phyloP scores from a whole-genome alignment of 805 yeast species.

The Saturnispora besseyi region DNA sequence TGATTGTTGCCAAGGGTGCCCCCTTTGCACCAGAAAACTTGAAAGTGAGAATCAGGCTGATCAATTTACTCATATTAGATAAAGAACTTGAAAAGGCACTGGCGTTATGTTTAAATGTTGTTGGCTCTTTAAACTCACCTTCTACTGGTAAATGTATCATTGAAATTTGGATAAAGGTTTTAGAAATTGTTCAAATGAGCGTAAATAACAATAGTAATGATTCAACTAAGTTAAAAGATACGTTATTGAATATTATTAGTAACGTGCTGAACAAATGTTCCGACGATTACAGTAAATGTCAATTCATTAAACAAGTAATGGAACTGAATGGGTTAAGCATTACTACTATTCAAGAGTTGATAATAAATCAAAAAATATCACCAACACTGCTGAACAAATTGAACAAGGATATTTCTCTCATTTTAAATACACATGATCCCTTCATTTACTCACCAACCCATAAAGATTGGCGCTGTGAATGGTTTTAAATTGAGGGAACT shows the following conservation, averaged over 20 bases:
- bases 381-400: not conserved
- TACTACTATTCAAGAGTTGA: not conserved
- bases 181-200: conserved; percentile 30
- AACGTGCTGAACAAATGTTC: not conserved
- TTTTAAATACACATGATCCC: not conserved
- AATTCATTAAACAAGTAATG: not conserved
- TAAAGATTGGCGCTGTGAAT: not conserved
- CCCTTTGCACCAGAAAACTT: conserved; percentile 2
- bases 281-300: not conserved
- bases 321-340: not conserved
- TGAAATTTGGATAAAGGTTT: conserved; percentile 25
- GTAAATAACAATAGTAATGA: conserved; percentile 11
- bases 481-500: not conserved
- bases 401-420: not conserved
- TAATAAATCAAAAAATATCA: not conserved
- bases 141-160: conserved; percentile 26
- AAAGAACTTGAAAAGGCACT: conserved; percentile 33
- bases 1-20: not conserved
- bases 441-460: not conserved
- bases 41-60: conserved; percentile 31
- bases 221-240: not conserved
- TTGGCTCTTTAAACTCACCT: conserved; percentile 26
- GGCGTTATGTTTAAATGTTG: conserved; percentile 21
- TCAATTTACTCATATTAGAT: conserved; percentile 35
- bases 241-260: not conserved